Evolutionary conservation across 331 rosid species (phyloP), one percentile per base, ranked within the genome.

Genomic region (Stylosanthes scabra): DNA sequence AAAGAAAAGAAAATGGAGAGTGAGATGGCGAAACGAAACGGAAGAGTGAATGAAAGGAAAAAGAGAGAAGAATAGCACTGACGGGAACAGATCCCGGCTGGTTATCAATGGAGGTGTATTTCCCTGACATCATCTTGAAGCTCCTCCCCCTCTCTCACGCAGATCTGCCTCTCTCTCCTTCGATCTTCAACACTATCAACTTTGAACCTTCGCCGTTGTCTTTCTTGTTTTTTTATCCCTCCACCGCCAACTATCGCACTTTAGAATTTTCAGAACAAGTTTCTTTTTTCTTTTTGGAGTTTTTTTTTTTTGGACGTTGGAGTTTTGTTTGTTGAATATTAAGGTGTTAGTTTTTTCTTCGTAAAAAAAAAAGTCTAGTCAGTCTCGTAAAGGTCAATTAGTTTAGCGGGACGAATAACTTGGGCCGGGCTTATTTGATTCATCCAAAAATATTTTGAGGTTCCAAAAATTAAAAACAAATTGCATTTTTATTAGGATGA

Each of bases 71-170:
- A 31, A 31, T 31, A 31, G 37, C 6, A 58, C 74, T 28, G 3
- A 79, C 83, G 16, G 83, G 83, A 7, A 79, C 83, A 59, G 83
- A 79, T 79, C 79, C 83, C 13, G 72, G 78, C 39, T 79, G 70
- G 50, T 56, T 55, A 52, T 79, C 78, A 29, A 79, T 72, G 9
- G 79, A 10, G 0, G 83, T 72, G 11, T 79, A 79, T 40, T 79
- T 79, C 40, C 98, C 98, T 8, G 97, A 77, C 98, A 93, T 93
- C 98, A 93, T 93, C 83, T 85, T 80, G 27, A 8, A 20, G 25
- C 25, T 11, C 63, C 59, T 28, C 2, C 41, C 1, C 50, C 7
- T 6, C 14, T 47, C 52, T 47, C 41, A 25, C 7, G 2, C 59
- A n/a, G 66, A 70, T 71, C 76, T 47, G 9, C 16, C 10, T 42